Conservation (phyloP, 495 filamentous ascomycete species). For the Penicillium cosmopolitanum region DNA sequence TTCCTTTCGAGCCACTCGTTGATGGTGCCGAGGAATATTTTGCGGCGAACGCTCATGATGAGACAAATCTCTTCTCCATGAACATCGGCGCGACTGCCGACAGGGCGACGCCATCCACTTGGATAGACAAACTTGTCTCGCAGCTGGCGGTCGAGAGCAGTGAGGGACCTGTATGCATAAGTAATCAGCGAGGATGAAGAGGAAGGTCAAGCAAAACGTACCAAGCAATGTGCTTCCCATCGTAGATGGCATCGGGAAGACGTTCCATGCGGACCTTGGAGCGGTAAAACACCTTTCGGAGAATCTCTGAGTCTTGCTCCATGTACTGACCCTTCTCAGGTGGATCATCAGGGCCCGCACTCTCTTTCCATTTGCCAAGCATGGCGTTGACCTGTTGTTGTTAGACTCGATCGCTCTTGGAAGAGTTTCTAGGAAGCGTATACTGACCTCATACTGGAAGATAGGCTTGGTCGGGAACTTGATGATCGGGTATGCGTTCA, state of each 20-base stretch:
- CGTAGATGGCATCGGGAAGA: conserved; percentile 69
- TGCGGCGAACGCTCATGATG: conserved; percentile 59
- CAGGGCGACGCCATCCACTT: background rate
- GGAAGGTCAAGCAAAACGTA: conserved; percentile 38
- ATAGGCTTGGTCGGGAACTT: conserved; percentile 57
- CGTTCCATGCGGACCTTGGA: conserved; percentile 56
- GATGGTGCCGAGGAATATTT: conserved; percentile 66
- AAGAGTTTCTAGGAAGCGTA: conserved; percentile 7
- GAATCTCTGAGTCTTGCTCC: conserved; percentile 18
- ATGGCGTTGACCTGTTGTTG: conserved; percentile 61
- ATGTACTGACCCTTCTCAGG: conserved; percentile 10
- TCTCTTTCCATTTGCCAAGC: conserved; percentile 38
- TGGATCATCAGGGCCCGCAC: background rate
- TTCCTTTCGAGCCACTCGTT: conserved; percentile 63
- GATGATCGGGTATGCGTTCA: conserved; percentile 78
- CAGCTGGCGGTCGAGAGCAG: conserved; percentile 15
- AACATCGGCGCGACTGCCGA: conserved; percentile 3
- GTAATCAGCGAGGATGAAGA: background rate
- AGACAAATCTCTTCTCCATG: conserved; percentile 50
- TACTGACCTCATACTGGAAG: conserved; percentile 79
- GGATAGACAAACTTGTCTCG: conserved; percentile 7
- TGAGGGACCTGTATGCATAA: conserved; percentile 38
- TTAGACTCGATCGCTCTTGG: no score
- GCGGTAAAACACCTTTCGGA: conserved; percentile 72
- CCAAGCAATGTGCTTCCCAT: conserved; percentile 81